These are phyloP conservation scores for Phytophthora niederhauseri DNA, from an alignment of 352 stramenopile genomes.

Conservation along the genomic window DNA sequence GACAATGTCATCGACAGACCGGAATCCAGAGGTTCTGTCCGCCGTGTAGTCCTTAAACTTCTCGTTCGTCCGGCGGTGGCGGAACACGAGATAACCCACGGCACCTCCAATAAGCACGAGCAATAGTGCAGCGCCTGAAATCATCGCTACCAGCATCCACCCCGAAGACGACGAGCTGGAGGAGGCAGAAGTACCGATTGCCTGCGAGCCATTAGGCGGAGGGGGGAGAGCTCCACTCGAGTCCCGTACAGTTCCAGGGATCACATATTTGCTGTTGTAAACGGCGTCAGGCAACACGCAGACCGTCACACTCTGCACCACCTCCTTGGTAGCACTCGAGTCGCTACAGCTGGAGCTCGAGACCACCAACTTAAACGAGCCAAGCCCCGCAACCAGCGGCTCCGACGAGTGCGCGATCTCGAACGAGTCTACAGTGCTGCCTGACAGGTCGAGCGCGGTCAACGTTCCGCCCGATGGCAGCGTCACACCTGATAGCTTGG, in stretches of 20 bases:
- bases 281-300: conserved; percentile 44
- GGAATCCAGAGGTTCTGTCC: conserved; percentile 24
- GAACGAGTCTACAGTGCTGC: conserved; percentile 33
- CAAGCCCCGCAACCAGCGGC: conserved; percentile 19
- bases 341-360: conserved; percentile 36
- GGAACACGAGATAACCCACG: conserved; percentile 39
- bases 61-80: conserved; percentile 22
- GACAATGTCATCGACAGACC: conserved; percentile 8
- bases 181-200: background rate
- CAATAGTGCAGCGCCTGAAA: conserved; percentile 35
- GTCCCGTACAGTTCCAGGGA: conserved; percentile 4
- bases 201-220: conserved; percentile 12
- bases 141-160: conserved; percentile 52
- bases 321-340: conserved; percentile 23
- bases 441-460: conserved; percentile 33
- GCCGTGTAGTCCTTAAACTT: conserved; percentile 29
- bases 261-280: conserved; percentile 40
- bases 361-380: conserved; percentile 26
- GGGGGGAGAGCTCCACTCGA: background rate
- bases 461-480: conserved; percentile 35
- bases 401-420: conserved; percentile 33
- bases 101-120: conserved; percentile 29
- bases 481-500: conserved; percentile 34
- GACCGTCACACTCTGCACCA: conserved; percentile 24
- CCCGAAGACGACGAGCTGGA: conserved; percentile 13